Evolutionary conservation across 2,329 filamentous ascomycete species (phyloP).

Genomic region (Aspergillus sp.): DNA sequence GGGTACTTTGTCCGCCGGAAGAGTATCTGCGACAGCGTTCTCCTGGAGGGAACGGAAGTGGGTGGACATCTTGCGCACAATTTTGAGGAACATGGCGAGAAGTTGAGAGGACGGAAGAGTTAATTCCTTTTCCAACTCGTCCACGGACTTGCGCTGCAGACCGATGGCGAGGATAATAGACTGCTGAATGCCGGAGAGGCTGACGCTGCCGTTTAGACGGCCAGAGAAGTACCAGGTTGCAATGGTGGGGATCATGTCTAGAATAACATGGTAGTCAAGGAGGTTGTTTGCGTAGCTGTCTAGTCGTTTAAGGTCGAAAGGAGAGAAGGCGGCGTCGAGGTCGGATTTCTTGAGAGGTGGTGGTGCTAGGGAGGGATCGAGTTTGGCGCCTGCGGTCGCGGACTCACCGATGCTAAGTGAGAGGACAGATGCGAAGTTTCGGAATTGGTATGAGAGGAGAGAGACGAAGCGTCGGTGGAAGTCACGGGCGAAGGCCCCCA

Average conservation of each 20-base stretch:
- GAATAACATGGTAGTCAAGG: conserved; percentile 95
- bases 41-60: conserved; percentile 76
- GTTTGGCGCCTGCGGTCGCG: conserved; percentile 68
- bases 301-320: conserved; percentile 91
- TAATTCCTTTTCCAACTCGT: conserved; percentile 76
- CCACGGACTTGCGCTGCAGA: conserved; percentile 84
- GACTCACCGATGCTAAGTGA: conserved; percentile 88
- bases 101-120: conserved; percentile 73
- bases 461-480: conserved; percentile 93
- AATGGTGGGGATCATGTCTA: conserved; percentile 84
- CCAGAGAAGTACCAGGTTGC: conserved; percentile 83
- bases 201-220: conserved; percentile 65
- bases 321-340: conserved; percentile 75
- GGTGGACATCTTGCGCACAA: conserved; percentile 79
- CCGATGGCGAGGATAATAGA: conserved; percentile 87
- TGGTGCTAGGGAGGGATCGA: conserved; percentile 58
- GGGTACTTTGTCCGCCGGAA: conserved; percentile 57
- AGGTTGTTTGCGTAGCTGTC: conserved; percentile 96
- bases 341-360: conserved; percentile 68
- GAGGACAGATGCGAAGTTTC: conserved; percentile 72
- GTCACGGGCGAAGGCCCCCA: conserved; percentile 85
- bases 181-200: conserved; percentile 78
- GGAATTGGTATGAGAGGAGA: conserved; percentile 90
- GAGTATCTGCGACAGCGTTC: conserved; percentile 66
- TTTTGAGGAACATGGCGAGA: conserved; percentile 96